Conservation (phyloP, 768 basidiomycete species). For the Leccinum incarnatum region DNA sequence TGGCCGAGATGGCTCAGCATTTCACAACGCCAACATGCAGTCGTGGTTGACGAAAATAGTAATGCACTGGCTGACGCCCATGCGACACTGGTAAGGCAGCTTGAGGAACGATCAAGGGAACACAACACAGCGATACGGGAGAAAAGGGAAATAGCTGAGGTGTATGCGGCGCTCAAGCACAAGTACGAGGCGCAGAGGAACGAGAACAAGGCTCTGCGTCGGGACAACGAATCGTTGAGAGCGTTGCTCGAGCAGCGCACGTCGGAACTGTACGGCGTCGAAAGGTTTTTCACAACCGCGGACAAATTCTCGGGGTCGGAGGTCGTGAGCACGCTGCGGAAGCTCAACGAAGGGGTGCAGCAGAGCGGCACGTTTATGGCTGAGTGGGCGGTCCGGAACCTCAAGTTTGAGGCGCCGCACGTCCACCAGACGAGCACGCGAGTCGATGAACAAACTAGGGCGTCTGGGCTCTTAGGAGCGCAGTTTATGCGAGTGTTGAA, state of each 20-base stretch:
- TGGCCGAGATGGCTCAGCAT: too few relatives aligned
- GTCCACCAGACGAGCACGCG: conserved; percentile 4
- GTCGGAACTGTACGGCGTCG: conserved; percentile 40
- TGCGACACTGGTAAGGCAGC: not conserved
- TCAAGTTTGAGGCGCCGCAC: conserved; percentile 21
- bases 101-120: conserved; percentile 6
- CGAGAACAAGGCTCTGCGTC: conserved; percentile 5
- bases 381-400: conserved; percentile 40
- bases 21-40: not conserved
- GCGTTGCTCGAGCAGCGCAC: conserved; percentile 38
- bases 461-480: conserved; percentile 10
- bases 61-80: not conserved
- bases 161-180: not conserved
- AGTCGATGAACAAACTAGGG: conserved; percentile 8
- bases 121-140: not conserved
- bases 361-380: conserved; percentile 45
- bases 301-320: conserved; percentile 45
- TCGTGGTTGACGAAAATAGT: not conserved
- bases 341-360: conserved; percentile 45
- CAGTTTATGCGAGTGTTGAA: conserved; percentile 17
- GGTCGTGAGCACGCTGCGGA: conserved; percentile 39
- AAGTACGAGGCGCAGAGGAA: conserved; percentile 12
- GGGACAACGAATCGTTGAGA: conserved; percentile 7
- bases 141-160: not conserved
- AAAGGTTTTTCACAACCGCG: conserved; percentile 41